Conservation (phyloP, 805 yeast genomes). For the Candida dajiaensis region DNA sequence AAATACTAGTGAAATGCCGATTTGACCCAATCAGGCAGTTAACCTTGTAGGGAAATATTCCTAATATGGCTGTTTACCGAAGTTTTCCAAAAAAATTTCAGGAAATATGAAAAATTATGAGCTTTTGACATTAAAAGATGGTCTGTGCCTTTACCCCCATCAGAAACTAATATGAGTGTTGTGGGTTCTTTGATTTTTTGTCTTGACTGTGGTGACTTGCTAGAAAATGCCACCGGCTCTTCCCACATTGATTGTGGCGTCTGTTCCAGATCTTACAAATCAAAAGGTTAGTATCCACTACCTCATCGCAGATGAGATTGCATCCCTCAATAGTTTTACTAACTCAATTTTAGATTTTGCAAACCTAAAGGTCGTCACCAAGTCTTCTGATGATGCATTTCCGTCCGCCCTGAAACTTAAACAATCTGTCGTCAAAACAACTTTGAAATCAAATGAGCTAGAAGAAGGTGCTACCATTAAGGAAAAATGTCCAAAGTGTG, state of each 20-base stretch:
- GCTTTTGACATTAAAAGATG: neutral
- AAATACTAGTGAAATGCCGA: too few relatives aligned
- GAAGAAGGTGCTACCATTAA: slow-evolving; percentile 96
- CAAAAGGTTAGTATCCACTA: slow-evolving; percentile 27
- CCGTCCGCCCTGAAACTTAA: slow-evolving; percentile 80
- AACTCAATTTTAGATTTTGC: slow-evolving; percentile 42
- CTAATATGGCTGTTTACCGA: neutral
- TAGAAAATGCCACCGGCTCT: slow-evolving; percentile 56
- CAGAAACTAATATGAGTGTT: slow-evolving; percentile 59
- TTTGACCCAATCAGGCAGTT: neutral
- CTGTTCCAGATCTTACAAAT: slow-evolving; percentile 38
- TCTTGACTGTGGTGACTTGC: slow-evolving; percentile 82
- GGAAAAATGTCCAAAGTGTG: slow-evolving; percentile 98
- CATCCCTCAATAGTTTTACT: neutral
- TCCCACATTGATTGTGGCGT: slow-evolving; percentile 51
- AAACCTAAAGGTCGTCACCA: slow-evolving; percentile 79
- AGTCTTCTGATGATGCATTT: slow-evolving; percentile 87
- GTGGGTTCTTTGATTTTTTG: slow-evolving; percentile 96
- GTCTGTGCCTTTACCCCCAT: neutral
- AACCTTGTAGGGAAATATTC: too few relatives aligned
- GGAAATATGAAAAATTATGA: neutral
- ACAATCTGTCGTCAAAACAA: slow-evolving; percentile 85
- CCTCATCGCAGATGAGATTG: neutral
- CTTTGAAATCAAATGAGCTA: slow-evolving; percentile 66
- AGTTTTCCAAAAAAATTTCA: slow-evolving; percentile 7